Evolutionary conservation across 768 basidiomycete genomes (phyloP), one percentile per base, ranked within the genome.

Genomic region (Tricholoma sp.): DNA sequence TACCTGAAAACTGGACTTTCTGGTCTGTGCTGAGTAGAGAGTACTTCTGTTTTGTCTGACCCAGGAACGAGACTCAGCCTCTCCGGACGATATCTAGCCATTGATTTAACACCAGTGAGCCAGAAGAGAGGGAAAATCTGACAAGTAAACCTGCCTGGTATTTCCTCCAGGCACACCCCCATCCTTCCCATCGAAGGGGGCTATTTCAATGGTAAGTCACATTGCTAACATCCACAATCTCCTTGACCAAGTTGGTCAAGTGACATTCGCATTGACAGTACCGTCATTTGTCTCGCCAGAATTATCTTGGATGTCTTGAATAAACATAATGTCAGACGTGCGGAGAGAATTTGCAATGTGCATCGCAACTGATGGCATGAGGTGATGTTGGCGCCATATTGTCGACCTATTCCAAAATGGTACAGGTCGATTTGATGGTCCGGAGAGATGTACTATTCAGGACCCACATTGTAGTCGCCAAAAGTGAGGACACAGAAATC

Each of bases 221-320:
- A 49, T 71, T 71, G 61, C 73, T 77, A 39, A 71, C 54, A 8
- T 67, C 67, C 31, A 71, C 70, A 62, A 86, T 84, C 8, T 82
- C 79, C 16, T 72, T 71, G 4, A 77, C 73, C 21, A 86, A 69
- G 9, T 72, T 78, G 18, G 72, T 64, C 32, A 86, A 5, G 84
- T 85, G 55, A 79, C 62, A 64, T 82, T 80, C 8, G 81, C 82
- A 52, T 65, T 71, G 46, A 83, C 80, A 4, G 74, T 74, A 18
- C 84, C 84, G 62, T 85, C 76, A 63, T 85, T 67, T 0, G 67
- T 76, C 1, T 76, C 62, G 5, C 83, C 83, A 2, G 75, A 76
- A 66, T 84, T 79, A 66, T 84, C 83, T 62, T 85, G 82, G 16
- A 86, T 80, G 61, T 86, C 85, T 68, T 86, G 84, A 6, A 86